phyloP scores from a whole-genome alignment of 352 stramenopile genomes.

The Pythium dissotocum region DNA sequence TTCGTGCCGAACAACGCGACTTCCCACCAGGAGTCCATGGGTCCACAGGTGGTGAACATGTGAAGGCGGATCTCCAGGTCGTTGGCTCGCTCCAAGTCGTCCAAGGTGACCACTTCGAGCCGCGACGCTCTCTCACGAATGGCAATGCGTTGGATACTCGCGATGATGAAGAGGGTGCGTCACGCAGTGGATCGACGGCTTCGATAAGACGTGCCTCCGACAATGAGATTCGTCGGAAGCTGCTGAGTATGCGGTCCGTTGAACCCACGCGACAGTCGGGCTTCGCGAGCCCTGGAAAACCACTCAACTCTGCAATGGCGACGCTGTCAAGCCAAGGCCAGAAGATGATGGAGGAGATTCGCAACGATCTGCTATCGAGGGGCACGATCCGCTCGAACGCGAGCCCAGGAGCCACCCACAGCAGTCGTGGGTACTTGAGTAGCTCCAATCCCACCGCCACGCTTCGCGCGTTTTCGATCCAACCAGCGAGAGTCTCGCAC shows the following conservation, averaged over 20 bases:
- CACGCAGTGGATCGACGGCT: conserved; percentile 8
- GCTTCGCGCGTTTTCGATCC: conserved; percentile 21
- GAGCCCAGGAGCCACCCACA: not conserved
- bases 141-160: not conserved
- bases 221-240: conserved; percentile 27
- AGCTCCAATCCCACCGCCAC: not conserved
- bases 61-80: conserved; percentile 65
- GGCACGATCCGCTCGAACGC: conserved; percentile 13
- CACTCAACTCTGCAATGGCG: not conserved
- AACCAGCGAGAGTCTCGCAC: not conserved
- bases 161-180: not conserved
- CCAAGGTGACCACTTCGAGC: conserved; percentile 17
- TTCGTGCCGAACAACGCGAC: conserved; percentile 67
- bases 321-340: conserved; percentile 29
- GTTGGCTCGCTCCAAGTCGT: conserved; percentile 58
- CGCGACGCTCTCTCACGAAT: conserved; percentile 12
- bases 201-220: conserved; percentile 18
- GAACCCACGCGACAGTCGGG: conserved; percentile 8
- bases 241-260: conserved; percentile 26
- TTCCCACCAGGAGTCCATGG: conserved; percentile 43
- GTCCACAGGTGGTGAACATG: conserved; percentile 37
- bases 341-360: conserved; percentile 42
- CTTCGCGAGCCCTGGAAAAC: conserved; percentile 4
- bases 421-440: not conserved
- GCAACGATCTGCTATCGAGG: conserved; percentile 27